Conservation (phyloP, 2,329 filamentous ascomycete genomes). For the Epichloe typhina region DNA sequence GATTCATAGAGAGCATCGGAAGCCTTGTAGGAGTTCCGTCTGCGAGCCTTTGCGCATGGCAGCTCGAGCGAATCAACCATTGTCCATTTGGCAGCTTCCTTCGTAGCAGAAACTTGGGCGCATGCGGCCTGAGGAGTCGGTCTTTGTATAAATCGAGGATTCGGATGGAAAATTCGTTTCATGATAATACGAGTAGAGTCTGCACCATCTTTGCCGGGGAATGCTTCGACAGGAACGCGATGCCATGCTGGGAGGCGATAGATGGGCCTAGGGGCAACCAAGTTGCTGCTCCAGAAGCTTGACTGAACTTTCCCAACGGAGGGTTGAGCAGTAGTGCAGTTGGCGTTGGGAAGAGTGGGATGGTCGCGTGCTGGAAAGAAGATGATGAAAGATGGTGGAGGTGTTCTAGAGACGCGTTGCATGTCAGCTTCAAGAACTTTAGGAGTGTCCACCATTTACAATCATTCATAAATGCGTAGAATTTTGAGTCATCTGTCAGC, state of each 20-base stretch:
- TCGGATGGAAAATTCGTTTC: slow-evolving; percentile 18
- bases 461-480: too few relatives aligned
- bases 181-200: slow-evolving; percentile 14
- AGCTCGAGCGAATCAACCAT: slow-evolving; percentile 1
- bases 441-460: background rate
- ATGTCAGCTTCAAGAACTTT: slow-evolving; percentile 9
- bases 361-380: slow-evolving; percentile 13
- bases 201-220: slow-evolving; percentile 9
- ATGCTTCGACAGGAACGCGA: slow-evolving; percentile 15
- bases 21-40: background rate
- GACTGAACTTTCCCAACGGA: background rate
- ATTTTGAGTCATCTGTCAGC: background rate
- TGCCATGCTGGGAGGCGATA: slow-evolving; percentile 18
- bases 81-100: slow-evolving; percentile 1
- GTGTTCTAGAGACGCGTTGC: slow-evolving; percentile 7
- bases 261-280: slow-evolving; percentile 10
- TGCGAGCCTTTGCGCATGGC: slow-evolving; percentile 5
- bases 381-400: slow-evolving; percentile 13
- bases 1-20: background rate
- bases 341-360: background rate
- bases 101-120: background rate
- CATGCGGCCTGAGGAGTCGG: background rate
- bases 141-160: background rate
- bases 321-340: background rate
- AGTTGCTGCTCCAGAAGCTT: slow-evolving; percentile 11